These are phyloP conservation scores for Chlorella sp. DNA, from an alignment of 139 green algal species.

Conservation along the genomic window DNA sequence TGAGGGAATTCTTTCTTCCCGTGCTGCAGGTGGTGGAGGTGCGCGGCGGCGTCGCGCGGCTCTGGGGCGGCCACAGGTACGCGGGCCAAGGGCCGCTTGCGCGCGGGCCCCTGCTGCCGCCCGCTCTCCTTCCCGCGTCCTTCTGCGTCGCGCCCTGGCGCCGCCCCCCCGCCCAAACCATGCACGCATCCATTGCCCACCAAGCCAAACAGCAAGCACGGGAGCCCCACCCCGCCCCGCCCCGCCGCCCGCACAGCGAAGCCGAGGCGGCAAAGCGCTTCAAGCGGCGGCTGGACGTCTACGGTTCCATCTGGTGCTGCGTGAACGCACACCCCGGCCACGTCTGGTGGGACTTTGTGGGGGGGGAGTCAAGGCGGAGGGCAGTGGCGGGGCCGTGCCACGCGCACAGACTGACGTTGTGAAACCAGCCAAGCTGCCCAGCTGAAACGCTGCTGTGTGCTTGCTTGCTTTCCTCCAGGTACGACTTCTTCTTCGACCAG, in stretches of 20 bases:
- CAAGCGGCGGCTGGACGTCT: conserved; percentile 54
- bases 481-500: conserved; percentile 81
- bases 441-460: background rate
- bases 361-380: background rate
- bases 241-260: no score
- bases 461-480: conserved; percentile 35
- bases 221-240: no score
- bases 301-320: conserved; percentile 91
- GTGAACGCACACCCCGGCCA: conserved; percentile 83
- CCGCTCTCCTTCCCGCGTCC: no score
- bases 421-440: background rate
- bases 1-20: background rate
- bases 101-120: no score
- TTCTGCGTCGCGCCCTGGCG: no score
- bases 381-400: background rate
- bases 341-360: conserved; percentile 80
- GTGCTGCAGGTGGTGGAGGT: conserved; percentile 56
- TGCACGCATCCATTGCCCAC: no score
- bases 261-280: conserved; percentile 53
- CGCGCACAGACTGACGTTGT: background rate
- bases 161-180: no score
- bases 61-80: conserved; percentile 60
- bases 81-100: no score
- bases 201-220: no score
- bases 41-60: conserved; percentile 39